Evolutionary conservation across 768 basidiomycete genomes (phyloP).

Genomic region (Leccinum subgranulosum): DNA sequence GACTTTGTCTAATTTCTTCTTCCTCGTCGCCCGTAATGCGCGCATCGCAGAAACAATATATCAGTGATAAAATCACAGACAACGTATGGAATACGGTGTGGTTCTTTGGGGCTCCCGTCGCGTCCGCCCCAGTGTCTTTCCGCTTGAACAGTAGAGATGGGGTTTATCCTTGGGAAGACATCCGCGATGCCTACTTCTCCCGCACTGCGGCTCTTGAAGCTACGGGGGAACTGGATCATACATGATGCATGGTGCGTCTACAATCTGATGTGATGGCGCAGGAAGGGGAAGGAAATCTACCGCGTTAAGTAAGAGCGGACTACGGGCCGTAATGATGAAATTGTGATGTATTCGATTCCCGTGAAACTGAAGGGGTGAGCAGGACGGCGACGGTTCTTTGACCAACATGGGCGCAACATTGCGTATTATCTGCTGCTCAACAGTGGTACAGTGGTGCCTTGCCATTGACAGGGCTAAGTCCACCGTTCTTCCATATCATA

Average conservation of each 20-base stretch:
- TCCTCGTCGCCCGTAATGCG: background rate
- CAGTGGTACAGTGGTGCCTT: too few species aligned
- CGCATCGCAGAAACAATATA: background rate
- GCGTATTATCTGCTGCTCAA: too few species aligned
- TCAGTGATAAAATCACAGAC: background rate
- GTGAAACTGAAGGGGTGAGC: background rate
- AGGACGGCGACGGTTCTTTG: background rate
- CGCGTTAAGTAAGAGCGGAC: background rate
- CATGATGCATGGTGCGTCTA: background rate
- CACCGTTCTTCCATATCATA: background rate
- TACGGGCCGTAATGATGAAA: background rate
- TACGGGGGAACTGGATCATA: background rate
- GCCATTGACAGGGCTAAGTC: too few species aligned
- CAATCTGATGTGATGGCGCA: background rate
- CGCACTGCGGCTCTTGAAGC: too few species aligned
- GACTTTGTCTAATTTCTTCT: background rate
- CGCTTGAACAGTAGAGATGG: background rate
- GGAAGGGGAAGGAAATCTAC: background rate
- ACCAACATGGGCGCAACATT: background rate
- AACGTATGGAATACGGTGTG: constrained; percentile 4
- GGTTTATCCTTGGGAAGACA: background rate
- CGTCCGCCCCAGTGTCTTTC: background rate
- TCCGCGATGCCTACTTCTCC: background rate
- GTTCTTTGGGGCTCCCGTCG: background rate
- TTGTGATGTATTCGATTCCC: background rate